Conservation (phyloP, 495 filamentous ascomycete species). For the Penicillium macrosclerotiorum region DNA sequence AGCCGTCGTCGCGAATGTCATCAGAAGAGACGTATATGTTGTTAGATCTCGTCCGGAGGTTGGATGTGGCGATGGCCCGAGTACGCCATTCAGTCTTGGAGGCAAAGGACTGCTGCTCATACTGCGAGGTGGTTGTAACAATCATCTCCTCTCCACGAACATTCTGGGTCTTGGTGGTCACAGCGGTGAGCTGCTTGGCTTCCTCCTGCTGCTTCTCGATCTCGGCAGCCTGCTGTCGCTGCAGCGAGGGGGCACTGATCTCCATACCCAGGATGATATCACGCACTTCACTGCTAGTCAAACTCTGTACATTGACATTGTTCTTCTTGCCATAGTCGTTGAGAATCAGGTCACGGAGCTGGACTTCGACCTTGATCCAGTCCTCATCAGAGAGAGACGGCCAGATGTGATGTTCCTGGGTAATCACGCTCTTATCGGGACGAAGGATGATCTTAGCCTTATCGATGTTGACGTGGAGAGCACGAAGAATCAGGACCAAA, state of each 20-base stretch:
- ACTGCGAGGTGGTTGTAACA: constrained; percentile 95
- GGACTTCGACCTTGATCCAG: constrained; percentile 98
- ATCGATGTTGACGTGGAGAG: constrained; percentile 95
- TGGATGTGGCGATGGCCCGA: constrained; percentile 91
- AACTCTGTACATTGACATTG: constrained; percentile 94
- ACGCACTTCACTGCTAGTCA: constrained; percentile 94
- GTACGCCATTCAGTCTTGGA: constrained; percentile 99
- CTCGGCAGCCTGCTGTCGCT: constrained; percentile 97
- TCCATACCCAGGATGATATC: constrained; percentile 99
- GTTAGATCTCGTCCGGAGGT: constrained; percentile 90
- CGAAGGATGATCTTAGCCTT: constrained; percentile 96
- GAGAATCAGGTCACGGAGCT: constrained; percentile 90
- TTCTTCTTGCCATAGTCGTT: constrained; percentile 99
- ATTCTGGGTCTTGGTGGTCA: constrained; percentile 98
- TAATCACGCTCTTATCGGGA: constrained; percentile 98
- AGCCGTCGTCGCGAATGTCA: constrained; percentile 79
- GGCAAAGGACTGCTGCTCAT: constrained; percentile 94
- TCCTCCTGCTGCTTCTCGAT: constrained; percentile 99
- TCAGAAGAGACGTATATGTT: constrained; percentile 98
- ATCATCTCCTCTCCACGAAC: constrained; percentile 97
- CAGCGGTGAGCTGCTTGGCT: constrained; percentile 92
- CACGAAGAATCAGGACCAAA: constrained; percentile 90
- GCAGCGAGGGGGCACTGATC: constrained; percentile 96
- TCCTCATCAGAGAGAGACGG: constrained; percentile 91
- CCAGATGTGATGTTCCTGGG: constrained; percentile 99